Conservation (phyloP, 2,329 filamentous ascomycete genomes). For the Penicillium paneum region DNA sequence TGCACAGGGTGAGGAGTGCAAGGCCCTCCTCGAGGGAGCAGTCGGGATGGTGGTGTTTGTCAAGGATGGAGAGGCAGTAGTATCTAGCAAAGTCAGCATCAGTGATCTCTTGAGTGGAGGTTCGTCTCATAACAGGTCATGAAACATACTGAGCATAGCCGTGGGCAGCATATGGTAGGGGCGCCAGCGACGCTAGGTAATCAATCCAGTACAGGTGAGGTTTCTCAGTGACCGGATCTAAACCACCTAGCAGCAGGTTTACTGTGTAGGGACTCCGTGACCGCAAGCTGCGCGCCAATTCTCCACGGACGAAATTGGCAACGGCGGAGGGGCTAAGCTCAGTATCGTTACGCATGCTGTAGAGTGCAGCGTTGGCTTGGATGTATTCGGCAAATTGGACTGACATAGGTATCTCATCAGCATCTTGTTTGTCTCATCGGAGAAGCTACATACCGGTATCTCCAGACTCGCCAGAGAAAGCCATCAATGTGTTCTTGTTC, state of each 20-base stretch:
- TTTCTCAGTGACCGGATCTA: conserved; percentile 87
- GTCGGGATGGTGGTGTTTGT: conserved; percentile 97
- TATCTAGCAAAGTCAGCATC: conserved; percentile 56
- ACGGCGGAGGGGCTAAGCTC: conserved; percentile 87
- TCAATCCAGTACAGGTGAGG: conserved; percentile 96
- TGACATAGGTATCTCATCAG: conserved; percentile 38
- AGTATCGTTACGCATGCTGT: conserved; percentile 95
- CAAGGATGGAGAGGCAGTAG: conserved; percentile 95
- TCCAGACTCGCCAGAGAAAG: conserved; percentile 92
- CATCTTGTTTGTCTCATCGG: neutral
- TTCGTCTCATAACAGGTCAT: neutral
- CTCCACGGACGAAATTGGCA: conserved; percentile 87
- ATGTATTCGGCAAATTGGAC: conserved; percentile 99
- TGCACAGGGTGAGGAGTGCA: conserved; percentile 91
- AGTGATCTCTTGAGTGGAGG: neutral
- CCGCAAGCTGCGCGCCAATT: conserved; percentile 85
- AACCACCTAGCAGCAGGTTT: conserved; percentile 90
- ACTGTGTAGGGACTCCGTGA: conserved; percentile 95
- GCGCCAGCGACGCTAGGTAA: conserved; percentile 84
- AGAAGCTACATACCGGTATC: conserved; percentile 68
- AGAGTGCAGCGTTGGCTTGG: conserved; percentile 96
- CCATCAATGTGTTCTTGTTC: conserved; percentile 92
- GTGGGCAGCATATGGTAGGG: conserved; percentile 92
- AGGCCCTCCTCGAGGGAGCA: conserved; percentile 85
- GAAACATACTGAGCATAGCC: conserved; percentile 86